Evolutionary conservation across 305 asterid genomes (phyloP), one percentile per base, ranked within the genome.

Genomic region (Fraxinus xanthoxyloides): DNA sequence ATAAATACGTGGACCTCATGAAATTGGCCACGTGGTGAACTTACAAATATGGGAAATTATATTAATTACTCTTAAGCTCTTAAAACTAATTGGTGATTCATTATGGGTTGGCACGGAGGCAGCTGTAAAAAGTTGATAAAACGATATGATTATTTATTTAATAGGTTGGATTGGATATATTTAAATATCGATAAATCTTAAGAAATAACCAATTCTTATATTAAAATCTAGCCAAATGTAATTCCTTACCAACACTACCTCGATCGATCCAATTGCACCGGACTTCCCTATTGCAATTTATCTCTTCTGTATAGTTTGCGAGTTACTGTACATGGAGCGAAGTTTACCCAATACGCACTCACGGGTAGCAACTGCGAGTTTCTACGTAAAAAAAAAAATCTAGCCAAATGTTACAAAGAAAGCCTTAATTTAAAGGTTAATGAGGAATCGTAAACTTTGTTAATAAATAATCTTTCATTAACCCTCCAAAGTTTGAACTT

Each of bases 1-100:
- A 54, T 76, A 74, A 69, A 76, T 78, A 76, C 34, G 56, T 8
- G 72, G 23, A 19, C 76, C 23, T 76, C 19, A 28, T 75, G 61
- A 81, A 54, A 51, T 74, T 79, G 46, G 87, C 77, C 87, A 79
- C 84, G 19, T 46, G 56, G 19, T 4, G 6, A 46, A 46, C 19
- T 46, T 46, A 46, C 56, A 46, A 13, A 46, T 46, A 13, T 46
- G 56, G 6, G 15, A 46, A 81, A 61, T 5, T 51, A 51, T 17
- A 51, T 17, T n/a, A n/a, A n/a, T 51, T 46, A 46, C n/a, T 46
- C 30, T 3, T 46, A 13, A 46, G 19, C n/a, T 13, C 56, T 46
- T 46, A 13, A 13, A 46, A 46, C n/a, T 46, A 46, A 46, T 12
- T 46, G 56, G 3, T 46, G 3, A 46, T 3, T 46, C 56, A 46